Evolutionary conservation across 176 grass and related monocot genomes (phyloP).

Genomic region (Phoenix roebelenii): DNA sequence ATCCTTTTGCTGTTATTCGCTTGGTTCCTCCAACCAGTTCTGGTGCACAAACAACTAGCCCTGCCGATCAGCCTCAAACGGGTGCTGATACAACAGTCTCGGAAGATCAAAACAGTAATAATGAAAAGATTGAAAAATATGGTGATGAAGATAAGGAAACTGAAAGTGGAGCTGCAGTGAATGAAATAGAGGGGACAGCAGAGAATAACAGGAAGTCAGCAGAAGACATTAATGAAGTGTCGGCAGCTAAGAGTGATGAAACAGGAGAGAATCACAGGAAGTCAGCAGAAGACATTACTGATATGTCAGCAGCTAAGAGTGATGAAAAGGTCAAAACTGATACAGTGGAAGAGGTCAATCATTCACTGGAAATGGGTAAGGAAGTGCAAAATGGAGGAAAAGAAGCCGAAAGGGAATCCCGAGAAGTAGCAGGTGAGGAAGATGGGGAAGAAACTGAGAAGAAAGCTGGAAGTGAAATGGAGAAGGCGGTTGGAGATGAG

Average conservation of each 20-base stretch:
- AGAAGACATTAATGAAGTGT: conserved; percentile 15
- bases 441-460: conserved; percentile 19
- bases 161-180: conserved; percentile 23
- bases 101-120: conserved; percentile 13
- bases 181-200: neutral
- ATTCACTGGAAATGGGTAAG: conserved; percentile 26
- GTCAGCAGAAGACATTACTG: conserved; percentile 17
- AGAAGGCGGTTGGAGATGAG: conserved; percentile 33
- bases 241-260: neutral
- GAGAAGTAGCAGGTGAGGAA: conserved; percentile 26
- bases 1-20: conserved; percentile 74
- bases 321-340: neutral
- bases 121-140: conserved; percentile 17
- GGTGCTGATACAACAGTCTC: conserved; percentile 23
- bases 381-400: conserved; percentile 26
- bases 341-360: conserved; percentile 1
- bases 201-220: conserved; percentile 13
- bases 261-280: conserved; percentile 6
- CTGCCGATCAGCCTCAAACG: conserved; percentile 25
- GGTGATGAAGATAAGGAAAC: conserved; percentile 22
- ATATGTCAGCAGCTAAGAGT: neutral
- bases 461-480: conserved; percentile 17
- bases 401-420: conserved; percentile 27
- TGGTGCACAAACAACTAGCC: conserved; percentile 28
- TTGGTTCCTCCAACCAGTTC: conserved; percentile 42